phyloP scores from a whole-genome alignment of 139 green algal species.

The Desmodesmus armatus region DNA sequence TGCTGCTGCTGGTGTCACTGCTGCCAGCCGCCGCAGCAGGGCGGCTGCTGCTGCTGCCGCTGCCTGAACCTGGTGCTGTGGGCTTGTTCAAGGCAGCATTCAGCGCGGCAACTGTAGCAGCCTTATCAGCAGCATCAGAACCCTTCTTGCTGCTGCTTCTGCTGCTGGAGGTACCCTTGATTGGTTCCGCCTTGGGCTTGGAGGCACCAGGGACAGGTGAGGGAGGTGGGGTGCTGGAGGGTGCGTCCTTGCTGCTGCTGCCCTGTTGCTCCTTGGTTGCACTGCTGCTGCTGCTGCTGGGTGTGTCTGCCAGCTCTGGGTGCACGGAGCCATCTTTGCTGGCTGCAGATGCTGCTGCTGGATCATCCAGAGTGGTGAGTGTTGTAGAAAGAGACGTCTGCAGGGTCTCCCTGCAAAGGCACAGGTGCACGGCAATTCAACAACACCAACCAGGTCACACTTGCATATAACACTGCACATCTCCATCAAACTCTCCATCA shows the following conservation, averaged over 20 bases:
- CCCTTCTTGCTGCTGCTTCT: background rate
- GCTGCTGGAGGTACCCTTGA: constrained; percentile 22
- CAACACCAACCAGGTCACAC: background rate
- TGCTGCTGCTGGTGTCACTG: background rate
- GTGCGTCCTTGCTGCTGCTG: background rate
- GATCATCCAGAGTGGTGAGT: background rate
- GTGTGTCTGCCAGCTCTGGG: background rate
- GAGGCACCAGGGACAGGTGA: background rate
- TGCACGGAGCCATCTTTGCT: background rate
- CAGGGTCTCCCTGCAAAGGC: constrained; percentile 23
- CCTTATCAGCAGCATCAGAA: constrained; percentile 3
- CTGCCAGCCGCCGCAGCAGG: background rate
- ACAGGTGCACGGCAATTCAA: background rate
- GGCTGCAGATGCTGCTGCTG: background rate
- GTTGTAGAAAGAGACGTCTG: constrained; percentile 8
- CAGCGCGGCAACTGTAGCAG: constrained; percentile 31
- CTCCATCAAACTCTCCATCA: background rate
- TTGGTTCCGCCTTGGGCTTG: background rate
- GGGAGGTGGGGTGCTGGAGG: background rate
- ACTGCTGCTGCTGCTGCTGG: constrained; percentile 1
- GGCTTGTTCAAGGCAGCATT: background rate
- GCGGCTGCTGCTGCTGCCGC: constrained; percentile 3
- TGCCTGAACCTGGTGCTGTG: constrained; percentile 2
- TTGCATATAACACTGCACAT: background rate
- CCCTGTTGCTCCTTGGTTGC: background rate